Base-by-base conservation (phyloP, 176 grass and related monocot species). In the Rhynchospora tenuis region DNA sequence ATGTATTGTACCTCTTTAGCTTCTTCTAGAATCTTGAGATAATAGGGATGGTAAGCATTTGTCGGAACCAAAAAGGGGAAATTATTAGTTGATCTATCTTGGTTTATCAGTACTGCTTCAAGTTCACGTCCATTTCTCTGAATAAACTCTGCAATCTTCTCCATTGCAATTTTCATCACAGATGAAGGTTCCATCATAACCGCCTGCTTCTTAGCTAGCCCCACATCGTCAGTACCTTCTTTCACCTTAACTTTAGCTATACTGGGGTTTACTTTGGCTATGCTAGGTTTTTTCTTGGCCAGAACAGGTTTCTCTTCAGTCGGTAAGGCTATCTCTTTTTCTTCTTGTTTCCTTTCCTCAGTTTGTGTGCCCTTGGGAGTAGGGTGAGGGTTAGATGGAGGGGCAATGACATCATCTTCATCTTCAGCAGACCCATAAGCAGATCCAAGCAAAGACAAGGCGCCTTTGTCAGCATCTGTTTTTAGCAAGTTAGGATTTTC, bases 121-220 rank as follows among this genome's bases (percentile, higher is more conserved):
- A 98, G 94, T 65, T 98, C 93, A 63, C 92, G 91, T 54, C 96
- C 96, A 22, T 98, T 98, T 78, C 86, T 95, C 19, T 90, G 56
- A 89, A 98, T 90, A 44, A 98, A 95, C 64, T 98, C 96, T 15
- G 94, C 86, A 84, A 98, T 99, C 84, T 99, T 99, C 52, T 99
- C 91, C 88, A 99, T 93, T 12, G 88, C 90, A 27, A 83, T 83
- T 64, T 93, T 95, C 80, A 99, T 72, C 81, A 90, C 91, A 51
- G 93, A 93, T 81, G 92, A 91, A 77, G 93, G 96, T 67, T 99
- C 96, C 91, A 95, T 88, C 24, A 95, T 85, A 75, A 54, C 72
- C 4, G 15, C 72, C 47, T 51, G 72, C 46, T 46, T 12, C 72
- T 54, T 75, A 75, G 72, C 22, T 28, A 47, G 72, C 24, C 79